Evolutionary conservation across 2,329 filamentous ascomycete species (phyloP), one percentile per base, ranked within the genome.

Genomic region (Chrysosporium keratinophilum): DNA sequence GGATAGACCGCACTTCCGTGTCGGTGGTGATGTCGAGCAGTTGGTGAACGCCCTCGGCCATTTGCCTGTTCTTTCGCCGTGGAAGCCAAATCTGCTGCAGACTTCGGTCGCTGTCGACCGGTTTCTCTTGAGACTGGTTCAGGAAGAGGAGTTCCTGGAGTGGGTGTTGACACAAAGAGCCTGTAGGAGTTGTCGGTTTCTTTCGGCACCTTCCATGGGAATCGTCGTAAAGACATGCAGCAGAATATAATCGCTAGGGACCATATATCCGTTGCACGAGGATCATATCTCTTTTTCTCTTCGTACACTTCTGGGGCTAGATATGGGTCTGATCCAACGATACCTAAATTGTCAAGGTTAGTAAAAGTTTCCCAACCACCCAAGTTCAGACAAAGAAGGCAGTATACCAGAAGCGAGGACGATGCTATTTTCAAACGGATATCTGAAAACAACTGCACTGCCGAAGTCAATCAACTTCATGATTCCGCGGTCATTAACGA

Each of bases 391-490:
- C n/a, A n/a, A n/a, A n/a, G n/a, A 12, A 43, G 35, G 31, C 34
- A 12, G 71, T 84, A 72, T 73, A 93, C 88, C 89, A 67, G 82
- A 84, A 37, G 89, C 87, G 43, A 84, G 76, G 12, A 93, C 87
- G 55, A 90, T 82, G 50, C 88, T 88, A 60, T 84, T 89, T 71
- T 98, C 93, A 65, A 98, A 97, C 0, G 93, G 93, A 76, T 98
- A 98, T 64, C 87, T 84, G 74, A 95, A 98, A 40, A 98, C 91
- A 60, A 93, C 90, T 0, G 93, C 91, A 72, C 90, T 97, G 23
- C 93, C 93, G 71, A 98, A 98, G 69, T 98, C 93, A 64, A 98
- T 98, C 59, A 98, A 87, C 71, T 98, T 98, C 89, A 98, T 95
- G 63, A 98, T 97, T 1, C 93, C 93, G 64, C 86, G 82, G 65